Base-by-base conservation (phyloP, 306 rosid species). In the Lathyrus sativus region DNA sequence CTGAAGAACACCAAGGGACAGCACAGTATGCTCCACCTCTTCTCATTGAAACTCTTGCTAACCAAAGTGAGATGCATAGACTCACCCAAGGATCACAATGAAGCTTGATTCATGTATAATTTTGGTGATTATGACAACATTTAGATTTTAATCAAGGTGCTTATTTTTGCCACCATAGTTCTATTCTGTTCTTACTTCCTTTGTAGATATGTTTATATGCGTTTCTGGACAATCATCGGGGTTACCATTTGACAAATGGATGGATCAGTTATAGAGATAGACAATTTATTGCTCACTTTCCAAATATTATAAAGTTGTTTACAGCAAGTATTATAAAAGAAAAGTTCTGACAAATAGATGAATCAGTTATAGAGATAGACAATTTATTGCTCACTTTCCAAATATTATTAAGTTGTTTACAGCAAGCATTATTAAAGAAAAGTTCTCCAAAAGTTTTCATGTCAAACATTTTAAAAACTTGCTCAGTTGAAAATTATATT, bases 21-120 rank as follows among this genome's bases (percentile, higher is more conserved):
- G 99, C 99, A 12, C 97, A 88, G 60, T 90, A 90, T 81, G 99
- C 99, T 38, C 96, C 99, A 29, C 95, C 95, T 39, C 99, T 93
- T 76, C 96, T 93, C 65, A 82, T 90, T 17, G 89, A 93, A 80
- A 88, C 99, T 56, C 90, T 93, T n/a, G 74, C 72, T 41, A 90
- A 90, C 77, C 97, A 88, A 73, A 86, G 82, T 79, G 99, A 92
- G 78, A 85, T 75, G 92, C 95, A 92, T 70, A 89, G 98, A 82
- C 96, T 92, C 66, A 87, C 95, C 11, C 91, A 92, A 67, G 89
- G 96, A 68, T 82, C 87, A 56, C 71, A 80, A 58, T 71, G 62
- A 83, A 59, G 44, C 45, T 38, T 46, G 8, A 33, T 33, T 33
- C 38, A 33, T 33, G 67, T 65, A 63, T 60, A 43, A 45, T 73